A percentile compares a stretch with the other conserved stretches of the same genome.
These are phyloP conservation scores for Nasturtium officinale DNA, from an alignment of 345 rosid genomes.

Conservation along the genomic window DNA sequence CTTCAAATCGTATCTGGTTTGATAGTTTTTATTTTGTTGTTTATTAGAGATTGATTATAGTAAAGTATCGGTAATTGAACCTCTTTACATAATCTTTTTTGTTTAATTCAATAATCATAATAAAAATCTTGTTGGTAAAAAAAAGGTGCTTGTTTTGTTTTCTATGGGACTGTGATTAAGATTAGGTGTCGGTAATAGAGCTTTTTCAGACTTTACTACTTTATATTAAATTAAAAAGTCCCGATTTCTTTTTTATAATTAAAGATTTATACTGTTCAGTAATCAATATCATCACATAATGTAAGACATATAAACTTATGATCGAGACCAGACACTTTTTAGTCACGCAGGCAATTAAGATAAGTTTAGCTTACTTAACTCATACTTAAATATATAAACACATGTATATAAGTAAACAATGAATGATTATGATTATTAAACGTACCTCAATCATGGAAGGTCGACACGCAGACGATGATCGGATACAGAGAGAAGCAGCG, in stretches of 20 bases:
- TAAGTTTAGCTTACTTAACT: too few relatives aligned
- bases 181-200: slow-evolving; percentile 39
- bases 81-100: not conserved
- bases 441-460: slow-evolving; percentile 89
- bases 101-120: slow-evolving; percentile 3
- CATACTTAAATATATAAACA: too few relatives aligned
- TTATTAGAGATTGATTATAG: slow-evolving; percentile 1
- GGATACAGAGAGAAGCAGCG: slow-evolving; percentile 84
- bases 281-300: too few relatives aligned
- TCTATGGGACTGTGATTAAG: slow-evolving; percentile 19
- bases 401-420: not conserved
- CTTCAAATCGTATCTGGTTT: slow-evolving; percentile 6
- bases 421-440: not conserved
- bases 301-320: not conserved
- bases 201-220: slow-evolving; percentile 1
- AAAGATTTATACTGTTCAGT: not conserved
- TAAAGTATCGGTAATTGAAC: slow-evolving; percentile 34
- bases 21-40: slow-evolving; percentile 14
- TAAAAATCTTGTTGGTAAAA: not conserved
- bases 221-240: not conserved
- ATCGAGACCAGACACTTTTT: not conserved
- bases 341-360: slow-evolving; percentile 36
- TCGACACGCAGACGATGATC: slow-evolving; percentile 79
- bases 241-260: not conserved
- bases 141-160: slow-evolving; percentile 31